A percentile compares a stretch with the other conserved stretches of the same genome.
Conservation (phyloP, 169 alveolate species). For the Eimeria necatrix region DNA sequence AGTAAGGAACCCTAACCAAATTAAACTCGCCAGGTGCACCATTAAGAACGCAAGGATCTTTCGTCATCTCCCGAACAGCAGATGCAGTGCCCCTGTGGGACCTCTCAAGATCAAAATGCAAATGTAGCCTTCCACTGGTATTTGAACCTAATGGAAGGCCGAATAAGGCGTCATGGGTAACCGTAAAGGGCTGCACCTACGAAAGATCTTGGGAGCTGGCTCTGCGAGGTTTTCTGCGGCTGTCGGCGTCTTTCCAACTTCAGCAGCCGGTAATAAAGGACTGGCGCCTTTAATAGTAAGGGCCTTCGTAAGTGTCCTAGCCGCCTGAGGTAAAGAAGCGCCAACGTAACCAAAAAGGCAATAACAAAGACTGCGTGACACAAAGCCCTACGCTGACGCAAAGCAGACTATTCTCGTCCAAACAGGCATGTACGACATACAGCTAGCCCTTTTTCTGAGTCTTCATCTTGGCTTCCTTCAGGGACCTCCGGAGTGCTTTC, state of each 20-base stretch:
- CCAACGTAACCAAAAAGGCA: not conserved
- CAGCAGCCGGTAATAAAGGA: constrained; percentile 34
- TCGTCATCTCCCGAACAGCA: no score
- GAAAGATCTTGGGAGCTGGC: constrained; percentile 9
- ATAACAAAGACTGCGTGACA: not conserved
- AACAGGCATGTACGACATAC: not conserved
- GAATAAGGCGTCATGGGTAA: no score
- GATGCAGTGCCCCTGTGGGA: no score
- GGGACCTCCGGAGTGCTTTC: not conserved
- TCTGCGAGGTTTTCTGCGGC: no score
- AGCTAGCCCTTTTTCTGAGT: not conserved
- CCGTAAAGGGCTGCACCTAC: not conserved
- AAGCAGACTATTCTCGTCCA: no score
- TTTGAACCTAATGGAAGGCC: no score
- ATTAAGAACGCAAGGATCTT: no score
- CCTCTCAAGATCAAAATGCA: no score
- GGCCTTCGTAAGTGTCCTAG: constrained; percentile 9
- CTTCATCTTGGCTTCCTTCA: not conserved
- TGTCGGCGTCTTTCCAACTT: not conserved
- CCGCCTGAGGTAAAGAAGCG: not conserved
- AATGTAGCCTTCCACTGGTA: not conserved
- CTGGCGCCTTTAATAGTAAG: not conserved
- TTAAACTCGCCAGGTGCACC: no score
- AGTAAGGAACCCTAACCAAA: no score
- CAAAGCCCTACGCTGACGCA: not conserved